phyloP scores from a whole-genome alignment of 1,284 basidiomycete genomes.

The Coniferiporia weirii region DNA sequence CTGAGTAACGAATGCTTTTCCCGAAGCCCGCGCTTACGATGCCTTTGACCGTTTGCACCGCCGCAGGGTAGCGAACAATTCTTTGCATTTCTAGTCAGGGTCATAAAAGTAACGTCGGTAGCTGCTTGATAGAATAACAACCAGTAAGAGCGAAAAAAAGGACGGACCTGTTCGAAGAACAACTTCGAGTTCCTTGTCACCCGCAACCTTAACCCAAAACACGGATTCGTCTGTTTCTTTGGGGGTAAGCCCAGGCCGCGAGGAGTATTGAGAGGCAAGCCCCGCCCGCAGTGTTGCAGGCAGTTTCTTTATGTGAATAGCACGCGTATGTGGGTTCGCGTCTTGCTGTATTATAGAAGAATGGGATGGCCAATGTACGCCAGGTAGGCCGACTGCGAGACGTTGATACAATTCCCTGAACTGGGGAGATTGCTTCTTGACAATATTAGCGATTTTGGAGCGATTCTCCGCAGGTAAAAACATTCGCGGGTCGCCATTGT shows the following conservation, averaged over 20 bases:
- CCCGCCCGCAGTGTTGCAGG: constrained; percentile 60
- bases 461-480: constrained; percentile 90
- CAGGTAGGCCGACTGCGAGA: constrained; percentile 69
- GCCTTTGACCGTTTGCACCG: constrained; percentile 83
- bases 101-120: not conserved
- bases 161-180: constrained; percentile 58
- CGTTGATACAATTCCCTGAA: constrained; percentile 87
- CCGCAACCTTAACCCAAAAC: constrained; percentile 72
- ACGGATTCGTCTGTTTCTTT: constrained; percentile 57
- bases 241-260: constrained; percentile 26
- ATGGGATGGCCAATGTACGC: constrained; percentile 58
- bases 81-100: constrained; percentile 54
- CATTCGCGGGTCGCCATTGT: constrained; percentile 93
- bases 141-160: not conserved
- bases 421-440: constrained; percentile 73
- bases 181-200: constrained; percentile 51
- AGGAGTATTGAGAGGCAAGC: constrained; percentile 50
- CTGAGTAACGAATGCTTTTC: constrained; percentile 74
- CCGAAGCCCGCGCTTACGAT: constrained; percentile 75
- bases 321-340: constrained; percentile 54
- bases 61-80: constrained; percentile 81
- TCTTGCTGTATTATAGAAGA: constrained; percentile 65
- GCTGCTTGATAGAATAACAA: not conserved
- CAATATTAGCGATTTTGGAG: constrained; percentile 91
- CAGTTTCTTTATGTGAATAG: constrained; percentile 70